A percentile compares a stretch with the other conserved stretches of the same genome.
Conservation (phyloP, 148 eudicot species). For the Pharnaceum exiguum region DNA sequence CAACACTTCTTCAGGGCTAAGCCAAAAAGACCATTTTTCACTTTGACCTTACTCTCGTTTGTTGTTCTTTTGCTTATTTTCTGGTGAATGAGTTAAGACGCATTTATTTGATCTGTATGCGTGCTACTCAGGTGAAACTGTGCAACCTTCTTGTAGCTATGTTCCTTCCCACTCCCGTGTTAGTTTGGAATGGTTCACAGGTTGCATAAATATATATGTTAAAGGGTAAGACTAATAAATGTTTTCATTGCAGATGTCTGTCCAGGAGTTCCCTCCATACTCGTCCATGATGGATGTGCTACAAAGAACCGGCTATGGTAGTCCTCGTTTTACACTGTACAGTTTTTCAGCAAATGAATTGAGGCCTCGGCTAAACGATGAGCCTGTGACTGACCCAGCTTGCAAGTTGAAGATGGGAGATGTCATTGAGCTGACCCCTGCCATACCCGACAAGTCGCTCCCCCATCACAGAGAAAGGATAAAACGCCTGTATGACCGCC, state of each 20-base stretch:
- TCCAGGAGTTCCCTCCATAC: conserved; percentile 72
- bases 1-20: too few species aligned
- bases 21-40: too few species aligned
- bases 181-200: too few species aligned
- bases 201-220: background rate
- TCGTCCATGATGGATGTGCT: conserved; percentile 64
- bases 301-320: conserved; percentile 54
- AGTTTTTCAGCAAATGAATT: conserved; percentile 63
- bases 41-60: too few species aligned
- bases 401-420: conserved; percentile 90
- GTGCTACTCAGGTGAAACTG: too few species aligned
- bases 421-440: conserved; percentile 78
- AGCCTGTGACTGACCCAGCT: conserved; percentile 60
- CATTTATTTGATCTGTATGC: too few species aligned
- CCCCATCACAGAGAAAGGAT: conserved; percentile 80
- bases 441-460: conserved; percentile 74
- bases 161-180: too few species aligned
- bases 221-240: background rate
- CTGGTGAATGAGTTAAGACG: too few species aligned
- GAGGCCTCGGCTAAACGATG: conserved; percentile 72
- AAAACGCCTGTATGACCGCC: conserved; percentile 80
- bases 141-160: too few species aligned
- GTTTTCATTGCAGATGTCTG: conserved; percentile 69
- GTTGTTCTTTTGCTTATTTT: too few species aligned
- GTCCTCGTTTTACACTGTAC: conserved; percentile 55